phyloP scores from a whole-genome alignment of 768 basidiomycete species.

The Auriscalpium orientale region DNA sequence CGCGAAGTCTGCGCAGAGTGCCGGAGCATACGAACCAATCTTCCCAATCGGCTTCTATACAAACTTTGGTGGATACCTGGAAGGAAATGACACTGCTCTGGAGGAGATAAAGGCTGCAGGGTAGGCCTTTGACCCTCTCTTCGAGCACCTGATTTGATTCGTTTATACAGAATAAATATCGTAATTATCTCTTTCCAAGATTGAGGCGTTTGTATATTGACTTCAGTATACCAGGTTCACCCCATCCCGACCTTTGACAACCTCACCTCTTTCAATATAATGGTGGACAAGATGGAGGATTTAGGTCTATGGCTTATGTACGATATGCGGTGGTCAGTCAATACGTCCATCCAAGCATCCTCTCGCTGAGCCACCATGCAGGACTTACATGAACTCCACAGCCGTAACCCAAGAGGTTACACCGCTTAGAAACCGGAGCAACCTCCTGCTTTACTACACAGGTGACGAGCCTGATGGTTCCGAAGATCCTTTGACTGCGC shows the following conservation, averaged over 20 bases:
- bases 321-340: conserved; percentile 58
- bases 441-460: conserved; percentile 69
- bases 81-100: conserved; percentile 42
- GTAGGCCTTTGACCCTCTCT: conserved; percentile 14
- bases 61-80: conserved; percentile 46
- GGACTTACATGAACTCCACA: conserved; percentile 58
- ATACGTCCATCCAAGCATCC: background rate
- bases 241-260: conserved; percentile 62
- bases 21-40: conserved; percentile 28
- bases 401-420: conserved; percentile 64
- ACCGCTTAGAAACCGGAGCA: conserved; percentile 54
- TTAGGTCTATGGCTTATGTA: conserved; percentile 72
- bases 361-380: conserved; percentile 1
- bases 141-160: background rate
- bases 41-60: conserved; percentile 76
- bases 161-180: conserved; percentile 29
- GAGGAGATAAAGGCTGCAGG: conserved; percentile 55
- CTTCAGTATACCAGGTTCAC: conserved; percentile 40
- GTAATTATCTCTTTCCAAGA: conserved; percentile 20
- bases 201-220: background rate
- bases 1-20: conserved; percentile 24
- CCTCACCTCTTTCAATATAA: conserved; percentile 44
- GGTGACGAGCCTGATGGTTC: conserved; percentile 71
- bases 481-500: conserved; percentile 54
- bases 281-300: conserved; percentile 66